Base-by-base conservation (phyloP, 108 stramenopile genomes). In the Conticribra weissflogii region DNA sequence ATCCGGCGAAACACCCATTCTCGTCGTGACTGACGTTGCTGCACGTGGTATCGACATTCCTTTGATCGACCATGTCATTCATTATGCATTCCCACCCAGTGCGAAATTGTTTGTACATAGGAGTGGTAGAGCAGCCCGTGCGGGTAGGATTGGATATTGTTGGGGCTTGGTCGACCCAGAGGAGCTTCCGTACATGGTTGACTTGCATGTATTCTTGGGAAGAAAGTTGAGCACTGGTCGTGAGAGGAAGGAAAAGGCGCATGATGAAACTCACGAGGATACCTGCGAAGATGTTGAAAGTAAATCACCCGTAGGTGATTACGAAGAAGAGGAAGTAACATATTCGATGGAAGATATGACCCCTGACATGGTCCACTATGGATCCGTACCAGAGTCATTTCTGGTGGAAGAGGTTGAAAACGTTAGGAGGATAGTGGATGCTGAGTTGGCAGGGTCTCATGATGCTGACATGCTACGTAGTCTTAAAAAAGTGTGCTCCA, bases 41-140 rank as follows among this genome's bases (percentile, higher is more conserved):
- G 98, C 99, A 4, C 82, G 99, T 23, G 99, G 99, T 30, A 93
- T 99, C 56, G 99, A 99, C 63, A 90, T 99, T 48, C 99, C 99
- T 0, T 82, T 99, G 47, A 95, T 98, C 67, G 97, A 99, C 71
- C 95, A 97, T 71, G 99, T 99, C 31, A 87, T 99, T 72, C 98
- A 99, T 74, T 97, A 96, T 71, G 84, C 94, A 53, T 98, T 98
- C 72, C 97, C 98, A 18, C 89, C 97, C 0, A 72, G 81, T 5
- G 87, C 98, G 25, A 98, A 98, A 71, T 72, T 98, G 41, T 99
- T 99, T 71, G 92, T 99, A 12, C 98, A 99, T 85, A 88, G 98
- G 30, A 81, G 81, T 53, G 98, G 98, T 12, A 93, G 98, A 22
- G 98, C 96, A 27, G 96, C 98, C 1, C 80, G 96, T 46, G 96